Percentiles rank a stretch among this genome's conserved stretches.
These are phyloP conservation scores for Lachancea dasiensis DNA, from an alignment of 805 yeast species.

Conservation along the genomic window DNA sequence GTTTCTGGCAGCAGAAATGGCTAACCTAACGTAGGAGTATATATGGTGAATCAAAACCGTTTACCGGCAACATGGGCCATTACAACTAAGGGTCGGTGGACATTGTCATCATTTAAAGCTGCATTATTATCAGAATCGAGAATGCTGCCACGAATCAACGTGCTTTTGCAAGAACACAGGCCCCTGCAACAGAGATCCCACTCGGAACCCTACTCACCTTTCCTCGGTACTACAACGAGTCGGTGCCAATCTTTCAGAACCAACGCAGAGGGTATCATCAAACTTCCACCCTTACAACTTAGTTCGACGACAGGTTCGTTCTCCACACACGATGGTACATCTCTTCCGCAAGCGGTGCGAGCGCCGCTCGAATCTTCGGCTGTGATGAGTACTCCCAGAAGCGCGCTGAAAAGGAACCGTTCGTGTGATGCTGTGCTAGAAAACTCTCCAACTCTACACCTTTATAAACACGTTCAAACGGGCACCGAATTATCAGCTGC, in stretches of 20 bases:
- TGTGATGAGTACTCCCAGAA: constrained; percentile 6
- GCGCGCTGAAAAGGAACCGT: constrained; percentile 4
- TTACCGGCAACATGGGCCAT: no score
- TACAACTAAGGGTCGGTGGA: no score
- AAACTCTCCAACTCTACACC: constrained; percentile 11
- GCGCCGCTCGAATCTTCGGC: background rate
- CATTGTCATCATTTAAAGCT: no score
- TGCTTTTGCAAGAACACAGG: constrained; percentile 5
- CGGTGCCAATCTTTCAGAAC: constrained; percentile 20
- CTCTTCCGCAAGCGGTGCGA: background rate
- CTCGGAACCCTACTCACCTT: constrained; percentile 21
- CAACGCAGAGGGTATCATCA: constrained; percentile 25
- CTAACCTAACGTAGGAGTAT: background rate
- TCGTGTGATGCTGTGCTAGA: constrained; percentile 8
- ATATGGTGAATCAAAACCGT: background rate
- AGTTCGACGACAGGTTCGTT: background rate
- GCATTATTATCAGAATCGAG: no score
- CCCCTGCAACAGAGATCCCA: constrained; percentile 7
- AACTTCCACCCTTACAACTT: constrained; percentile 25
- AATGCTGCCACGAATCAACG: constrained; percentile 8
- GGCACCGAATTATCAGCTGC: background rate
- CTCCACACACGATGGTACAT: background rate
- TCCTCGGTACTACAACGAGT: constrained; percentile 11
- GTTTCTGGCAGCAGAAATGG: no score
- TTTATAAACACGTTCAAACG: background rate